Percentiles rank a stretch among this genome's conserved stretches.
phyloP scores from a whole-genome alignment of 2,329 filamentous ascomycete genomes.

The Fusarium beomiforme region DNA sequence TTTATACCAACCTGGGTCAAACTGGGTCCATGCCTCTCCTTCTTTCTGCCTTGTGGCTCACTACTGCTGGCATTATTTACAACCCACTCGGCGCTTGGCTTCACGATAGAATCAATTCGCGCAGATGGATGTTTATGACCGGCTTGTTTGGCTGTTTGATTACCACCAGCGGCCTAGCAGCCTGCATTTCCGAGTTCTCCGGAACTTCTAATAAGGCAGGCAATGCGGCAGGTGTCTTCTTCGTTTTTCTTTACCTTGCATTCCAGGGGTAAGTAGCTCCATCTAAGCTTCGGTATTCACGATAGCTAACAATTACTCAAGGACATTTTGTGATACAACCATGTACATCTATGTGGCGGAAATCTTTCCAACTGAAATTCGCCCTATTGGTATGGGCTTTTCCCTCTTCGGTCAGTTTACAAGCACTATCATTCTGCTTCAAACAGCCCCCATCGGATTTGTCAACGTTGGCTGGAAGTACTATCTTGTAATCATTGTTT shows the following conservation, averaged over 20 bases:
- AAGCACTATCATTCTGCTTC: conserved; percentile 56
- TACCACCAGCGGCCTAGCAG: conserved; percentile 46
- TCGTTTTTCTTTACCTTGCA: conserved; percentile 57
- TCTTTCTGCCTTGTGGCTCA: conserved; percentile 52
- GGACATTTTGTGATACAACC: conserved; percentile 52
- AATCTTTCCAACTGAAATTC: conserved; percentile 57
- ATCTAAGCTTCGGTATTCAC: accelerated
- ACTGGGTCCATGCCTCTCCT: conserved; percentile 53
- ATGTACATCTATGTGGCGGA: conserved; percentile 52
- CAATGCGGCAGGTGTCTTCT: conserved; percentile 52
- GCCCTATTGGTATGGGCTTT: conserved; percentile 62
- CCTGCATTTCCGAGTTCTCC: conserved; percentile 48
- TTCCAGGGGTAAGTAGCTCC: conserved; percentile 50
- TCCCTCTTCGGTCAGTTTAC: conserved; percentile 61
- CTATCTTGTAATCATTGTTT: conserved; percentile 58
- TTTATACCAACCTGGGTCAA: conserved; percentile 52
- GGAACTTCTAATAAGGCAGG: conserved; percentile 52
- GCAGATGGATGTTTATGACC: conserved; percentile 54
- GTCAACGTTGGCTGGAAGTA: conserved; percentile 59
- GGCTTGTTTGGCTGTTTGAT: conserved; percentile 54
- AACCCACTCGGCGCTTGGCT: conserved; percentile 60
- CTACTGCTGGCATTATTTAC: conserved; percentile 58
- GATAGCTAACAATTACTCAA: accelerated
- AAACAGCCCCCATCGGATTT: conserved; percentile 52
- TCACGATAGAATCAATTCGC: conserved; percentile 56